phyloP scores from a whole-genome alignment of 495 filamentous ascomycete species.

The Xylaria acuta region DNA sequence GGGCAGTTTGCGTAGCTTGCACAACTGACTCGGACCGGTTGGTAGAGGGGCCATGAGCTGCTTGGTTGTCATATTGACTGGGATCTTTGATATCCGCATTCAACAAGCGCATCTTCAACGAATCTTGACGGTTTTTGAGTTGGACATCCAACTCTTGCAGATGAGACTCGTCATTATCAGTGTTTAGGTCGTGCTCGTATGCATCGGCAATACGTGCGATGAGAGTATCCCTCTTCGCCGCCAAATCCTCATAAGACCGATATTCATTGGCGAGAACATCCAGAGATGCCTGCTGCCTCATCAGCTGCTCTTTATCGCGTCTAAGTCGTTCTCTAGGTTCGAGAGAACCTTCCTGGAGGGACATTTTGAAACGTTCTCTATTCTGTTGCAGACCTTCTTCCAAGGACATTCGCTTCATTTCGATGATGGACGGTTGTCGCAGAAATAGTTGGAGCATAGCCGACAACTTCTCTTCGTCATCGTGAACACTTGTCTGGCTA shows the following conservation, averaged over 20 bases:
- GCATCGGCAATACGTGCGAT: slow-evolving; percentile 45
- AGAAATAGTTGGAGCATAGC: slow-evolving; percentile 44
- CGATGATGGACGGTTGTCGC: slow-evolving; percentile 39
- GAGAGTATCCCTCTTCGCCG: slow-evolving; percentile 41
- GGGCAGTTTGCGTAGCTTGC: slow-evolving; percentile 35
- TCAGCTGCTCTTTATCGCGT: slow-evolving; percentile 41
- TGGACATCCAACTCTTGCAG: slow-evolving; percentile 43
- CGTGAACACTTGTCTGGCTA: slow-evolving; percentile 20
- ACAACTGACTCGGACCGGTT: slow-evolving; percentile 31
- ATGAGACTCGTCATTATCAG: slow-evolving; percentile 44
- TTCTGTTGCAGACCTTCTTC: slow-evolving; percentile 41
- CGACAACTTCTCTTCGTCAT: slow-evolving; percentile 36
- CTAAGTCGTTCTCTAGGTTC: slow-evolving; percentile 45
- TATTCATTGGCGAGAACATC: slow-evolving; percentile 39
- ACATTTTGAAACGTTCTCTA: slow-evolving; percentile 41
- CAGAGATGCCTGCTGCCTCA: slow-evolving; percentile 43
- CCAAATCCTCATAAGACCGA: slow-evolving; percentile 39
- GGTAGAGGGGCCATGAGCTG: slow-evolving; percentile 3
- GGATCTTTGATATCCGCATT: slow-evolving; percentile 48
- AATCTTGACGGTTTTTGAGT: slow-evolving; percentile 39
- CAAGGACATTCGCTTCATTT: slow-evolving; percentile 37
- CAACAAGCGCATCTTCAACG: slow-evolving; percentile 38
- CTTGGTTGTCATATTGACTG: slow-evolving; percentile 34
- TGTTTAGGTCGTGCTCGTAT: slow-evolving; percentile 48
- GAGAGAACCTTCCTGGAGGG: slow-evolving; percentile 38